These are phyloP conservation scores for Phoenix dactylifera DNA, from an alignment of 176 grass and related monocot species.

Conservation along the genomic window DNA sequence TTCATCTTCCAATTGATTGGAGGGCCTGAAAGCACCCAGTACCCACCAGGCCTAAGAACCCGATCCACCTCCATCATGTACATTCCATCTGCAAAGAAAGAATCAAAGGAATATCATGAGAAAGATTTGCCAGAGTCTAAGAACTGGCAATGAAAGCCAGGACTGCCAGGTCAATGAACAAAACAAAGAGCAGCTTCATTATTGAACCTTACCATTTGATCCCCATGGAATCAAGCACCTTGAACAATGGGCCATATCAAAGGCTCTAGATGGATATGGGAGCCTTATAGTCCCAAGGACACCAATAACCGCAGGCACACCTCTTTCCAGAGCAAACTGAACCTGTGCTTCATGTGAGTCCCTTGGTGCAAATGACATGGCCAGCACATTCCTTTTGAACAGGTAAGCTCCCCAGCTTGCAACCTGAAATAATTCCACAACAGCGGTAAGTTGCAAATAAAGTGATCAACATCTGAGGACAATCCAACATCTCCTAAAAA, in stretches of 20 bases:
- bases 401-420: conserved; percentile 85
- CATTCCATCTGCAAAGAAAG: conserved; percentile 39
- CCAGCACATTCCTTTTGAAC: conserved; percentile 47
- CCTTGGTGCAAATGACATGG: conserved; percentile 92
- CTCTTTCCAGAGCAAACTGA: conserved; percentile 86
- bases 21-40: conserved; percentile 90
- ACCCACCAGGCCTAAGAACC: conserved; percentile 73
- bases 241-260: conserved; percentile 98
- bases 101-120: neutral
- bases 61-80: conserved; percentile 97
- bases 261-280: conserved; percentile 67
- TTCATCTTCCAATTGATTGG: conserved; percentile 81
- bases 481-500: no score
- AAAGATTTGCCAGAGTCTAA: neutral
- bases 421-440: conserved; percentile 28
- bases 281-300: conserved; percentile 86
- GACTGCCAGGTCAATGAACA: neutral
- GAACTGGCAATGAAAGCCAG: neutral
- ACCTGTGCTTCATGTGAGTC: conserved; percentile 96
- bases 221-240: conserved; percentile 89
- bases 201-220: conserved; percentile 43
- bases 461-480: no score
- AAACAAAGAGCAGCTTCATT: neutral
- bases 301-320: conserved; percentile 83
- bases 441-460: no score